phyloP scores from a whole-genome alignment of 495 filamentous ascomycete genomes.

The Penicillium psychrofluorescens region DNA sequence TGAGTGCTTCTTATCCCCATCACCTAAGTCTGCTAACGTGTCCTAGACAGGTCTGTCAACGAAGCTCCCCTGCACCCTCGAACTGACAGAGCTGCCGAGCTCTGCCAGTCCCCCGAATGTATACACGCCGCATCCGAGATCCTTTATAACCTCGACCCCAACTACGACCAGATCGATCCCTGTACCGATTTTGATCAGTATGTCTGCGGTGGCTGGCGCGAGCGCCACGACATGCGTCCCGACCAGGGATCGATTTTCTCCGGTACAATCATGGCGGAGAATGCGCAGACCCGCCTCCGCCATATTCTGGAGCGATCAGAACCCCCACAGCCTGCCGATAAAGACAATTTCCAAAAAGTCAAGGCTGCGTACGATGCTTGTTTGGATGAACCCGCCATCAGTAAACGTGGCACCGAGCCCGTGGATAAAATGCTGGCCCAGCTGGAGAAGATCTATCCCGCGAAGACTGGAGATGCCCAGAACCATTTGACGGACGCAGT shows the following conservation, averaged over 20 bases:
- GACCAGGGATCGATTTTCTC: constrained; percentile 56
- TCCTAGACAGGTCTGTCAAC: not conserved
- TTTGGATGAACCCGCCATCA: constrained; percentile 49
- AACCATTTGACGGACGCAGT: constrained; percentile 43
- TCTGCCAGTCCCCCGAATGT: constrained; percentile 56
- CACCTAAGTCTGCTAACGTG: not conserved
- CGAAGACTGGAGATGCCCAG: constrained; percentile 29
- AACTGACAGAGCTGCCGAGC: constrained; percentile 4
- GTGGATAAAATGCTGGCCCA: constrained; percentile 41
- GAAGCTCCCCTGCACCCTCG: constrained; percentile 7
- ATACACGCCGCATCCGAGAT: constrained; percentile 62
- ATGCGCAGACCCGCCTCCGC: constrained; percentile 50
- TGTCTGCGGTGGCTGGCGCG: constrained; percentile 61
- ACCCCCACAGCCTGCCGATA: constrained; percentile 42
- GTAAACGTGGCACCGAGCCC: constrained; percentile 46
- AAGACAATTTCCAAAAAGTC: constrained; percentile 60
- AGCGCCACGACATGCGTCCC: constrained; percentile 58
- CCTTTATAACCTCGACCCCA: constrained; percentile 59
- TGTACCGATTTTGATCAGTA: constrained; percentile 63
- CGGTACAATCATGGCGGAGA: constrained; percentile 52
- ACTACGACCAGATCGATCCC: constrained; percentile 56
- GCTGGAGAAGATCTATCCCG: constrained; percentile 47
- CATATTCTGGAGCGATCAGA: constrained; percentile 57
- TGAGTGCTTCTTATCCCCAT: not conserved
- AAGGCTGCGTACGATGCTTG: constrained; percentile 58